These are phyloP conservation scores for Conticribra weissflogii DNA, from an alignment of 108 stramenopile species.

Conservation along the genomic window DNA sequence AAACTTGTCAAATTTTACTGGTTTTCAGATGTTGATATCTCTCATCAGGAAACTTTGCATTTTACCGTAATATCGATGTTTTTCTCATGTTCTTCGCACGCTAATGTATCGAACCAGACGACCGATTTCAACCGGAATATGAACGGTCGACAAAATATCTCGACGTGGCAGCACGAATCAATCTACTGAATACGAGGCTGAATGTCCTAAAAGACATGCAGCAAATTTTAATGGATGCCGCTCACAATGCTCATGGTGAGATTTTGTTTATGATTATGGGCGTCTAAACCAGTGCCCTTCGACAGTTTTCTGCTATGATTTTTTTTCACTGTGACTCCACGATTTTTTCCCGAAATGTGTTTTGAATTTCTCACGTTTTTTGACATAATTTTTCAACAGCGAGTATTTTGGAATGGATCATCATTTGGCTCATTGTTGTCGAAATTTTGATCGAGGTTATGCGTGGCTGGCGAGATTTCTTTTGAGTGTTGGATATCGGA, in stretches of 20 bases:
- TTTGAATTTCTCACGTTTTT: background rate
- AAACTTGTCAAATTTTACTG: too few relatives aligned
- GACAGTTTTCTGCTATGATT: too few relatives aligned
- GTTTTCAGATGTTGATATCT: too few relatives aligned
- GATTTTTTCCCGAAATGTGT: background rate
- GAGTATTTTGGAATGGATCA: conserved; percentile 49
- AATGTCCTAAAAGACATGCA: conserved; percentile 49
- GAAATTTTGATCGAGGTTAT: conserved; percentile 37
- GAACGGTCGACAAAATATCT: conserved; percentile 47
- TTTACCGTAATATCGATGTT: background rate
- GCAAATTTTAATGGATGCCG: conserved; percentile 52
- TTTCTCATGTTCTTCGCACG: background rate
- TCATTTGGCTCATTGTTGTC: conserved; percentile 46
- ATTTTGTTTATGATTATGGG: too few relatives aligned
- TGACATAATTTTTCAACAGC: background rate
- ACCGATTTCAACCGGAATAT: conserved; percentile 52
- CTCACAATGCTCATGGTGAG: conserved; percentile 41
- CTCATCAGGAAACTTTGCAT: too few relatives aligned
- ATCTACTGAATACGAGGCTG: conserved; percentile 40
- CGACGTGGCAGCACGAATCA: conserved; percentile 34
- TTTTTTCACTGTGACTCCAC: background rate
- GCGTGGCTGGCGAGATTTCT: conserved; percentile 18
- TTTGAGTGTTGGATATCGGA: background rate
- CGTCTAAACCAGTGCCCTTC: too few relatives aligned
- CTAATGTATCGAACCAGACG: conserved; percentile 21